Conservation (phyloP, 2,329 filamentous ascomycete genomes). For the Emericellopsis cladophorae region DNA sequence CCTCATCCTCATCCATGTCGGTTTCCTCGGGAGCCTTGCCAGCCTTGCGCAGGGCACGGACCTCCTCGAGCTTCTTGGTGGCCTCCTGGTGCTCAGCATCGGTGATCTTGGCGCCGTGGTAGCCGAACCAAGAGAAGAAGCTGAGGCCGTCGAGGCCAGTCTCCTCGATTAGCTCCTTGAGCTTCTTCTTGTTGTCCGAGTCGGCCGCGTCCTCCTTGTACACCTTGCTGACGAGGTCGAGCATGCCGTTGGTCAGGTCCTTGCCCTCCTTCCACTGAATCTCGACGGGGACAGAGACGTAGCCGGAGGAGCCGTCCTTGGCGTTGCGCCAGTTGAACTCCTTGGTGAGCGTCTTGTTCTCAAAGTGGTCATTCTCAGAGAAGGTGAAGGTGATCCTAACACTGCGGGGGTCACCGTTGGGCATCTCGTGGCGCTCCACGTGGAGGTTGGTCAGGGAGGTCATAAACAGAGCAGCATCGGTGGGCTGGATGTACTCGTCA, state of each 20-base stretch:
- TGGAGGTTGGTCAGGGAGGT: slow-evolving; percentile 54
- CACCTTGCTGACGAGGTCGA: slow-evolving; percentile 59
- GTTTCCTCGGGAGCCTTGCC: slow-evolving; percentile 33
- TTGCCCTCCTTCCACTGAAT: slow-evolving; percentile 74
- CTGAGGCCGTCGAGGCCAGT: slow-evolving; percentile 54
- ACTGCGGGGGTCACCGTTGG: slow-evolving; percentile 67
- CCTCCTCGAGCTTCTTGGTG: slow-evolving; percentile 45
- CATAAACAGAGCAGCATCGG: slow-evolving; percentile 63
- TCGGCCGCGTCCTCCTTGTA: slow-evolving; percentile 46
- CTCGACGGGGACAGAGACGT: slow-evolving; percentile 79
- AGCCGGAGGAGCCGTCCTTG: slow-evolving; percentile 56
- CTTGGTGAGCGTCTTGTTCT: slow-evolving; percentile 71
- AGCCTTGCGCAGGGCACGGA: slow-evolving; percentile 32
- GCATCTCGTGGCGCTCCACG: slow-evolving; percentile 72
- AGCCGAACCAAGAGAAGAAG: slow-evolving; percentile 89
- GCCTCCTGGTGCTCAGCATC: slow-evolving; percentile 59
- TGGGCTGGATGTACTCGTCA: slow-evolving; percentile 76
- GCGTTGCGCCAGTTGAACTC: slow-evolving; percentile 75
- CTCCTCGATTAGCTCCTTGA: slow-evolving; percentile 42
- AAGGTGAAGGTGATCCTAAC: slow-evolving; percentile 71
- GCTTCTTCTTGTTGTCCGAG: slow-evolving; percentile 33
- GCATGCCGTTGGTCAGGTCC: slow-evolving; percentile 72
- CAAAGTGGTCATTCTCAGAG: slow-evolving; percentile 68
- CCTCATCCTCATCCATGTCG: slow-evolving; percentile 45
- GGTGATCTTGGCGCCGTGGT: slow-evolving; percentile 54